phyloP scores from a whole-genome alignment of 257 asterid species.

The Solanum raphanifolium region DNA sequence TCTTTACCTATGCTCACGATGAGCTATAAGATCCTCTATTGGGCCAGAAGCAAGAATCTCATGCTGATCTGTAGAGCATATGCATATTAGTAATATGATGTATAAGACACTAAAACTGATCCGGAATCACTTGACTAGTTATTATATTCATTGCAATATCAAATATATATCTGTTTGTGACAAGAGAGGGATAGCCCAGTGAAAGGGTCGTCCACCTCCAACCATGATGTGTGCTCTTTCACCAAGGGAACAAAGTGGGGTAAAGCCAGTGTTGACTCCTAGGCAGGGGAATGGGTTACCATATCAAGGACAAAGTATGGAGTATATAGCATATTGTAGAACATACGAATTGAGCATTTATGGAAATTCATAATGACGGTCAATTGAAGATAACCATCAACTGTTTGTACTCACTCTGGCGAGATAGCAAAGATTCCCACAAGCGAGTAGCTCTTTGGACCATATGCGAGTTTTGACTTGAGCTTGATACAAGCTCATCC shows the following conservation, averaged over 20 bases:
- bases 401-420: conserved; percentile 55
- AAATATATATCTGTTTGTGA: neutral
- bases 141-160: neutral
- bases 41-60: conserved; percentile 99
- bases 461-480: conserved; percentile 96
- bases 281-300: neutral
- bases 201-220: neutral
- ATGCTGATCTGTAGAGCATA: conserved; percentile 60
- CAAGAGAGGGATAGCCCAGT: neutral
- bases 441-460: conserved; percentile 95
- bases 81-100: neutral
- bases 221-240: neutral
- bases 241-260: neutral
- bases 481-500: conserved; percentile 98
- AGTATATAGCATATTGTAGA: neutral
- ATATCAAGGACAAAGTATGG: neutral
- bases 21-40: conserved; percentile 98
- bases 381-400: neutral
- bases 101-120: neutral
- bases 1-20: conserved; percentile 92
- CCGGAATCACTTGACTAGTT: neutral
- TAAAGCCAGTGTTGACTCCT: neutral
- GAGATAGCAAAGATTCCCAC: conserved; percentile 96
- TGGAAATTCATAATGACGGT: neutral
- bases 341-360: neutral